phyloP scores from a whole-genome alignment of 2,329 filamentous ascomycete species.

The Aspergillus spinulosporus region DNA sequence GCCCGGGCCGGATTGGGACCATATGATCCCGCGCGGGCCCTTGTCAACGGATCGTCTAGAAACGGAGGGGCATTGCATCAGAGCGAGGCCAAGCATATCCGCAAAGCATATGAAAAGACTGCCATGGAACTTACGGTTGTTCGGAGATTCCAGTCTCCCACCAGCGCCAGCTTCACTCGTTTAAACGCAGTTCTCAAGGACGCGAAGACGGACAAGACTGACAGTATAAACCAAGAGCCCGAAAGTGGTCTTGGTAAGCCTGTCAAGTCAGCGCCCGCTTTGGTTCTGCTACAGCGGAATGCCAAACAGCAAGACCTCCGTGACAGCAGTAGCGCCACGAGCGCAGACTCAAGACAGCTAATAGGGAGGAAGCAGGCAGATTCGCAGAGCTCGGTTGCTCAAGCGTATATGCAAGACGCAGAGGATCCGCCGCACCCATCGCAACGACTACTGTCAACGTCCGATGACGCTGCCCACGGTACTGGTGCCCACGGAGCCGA shows the following conservation, averaged over 20 bases:
- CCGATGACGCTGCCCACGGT: conserved; percentile 32
- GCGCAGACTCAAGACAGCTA: conserved; percentile 27
- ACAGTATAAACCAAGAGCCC: conserved; percentile 15
- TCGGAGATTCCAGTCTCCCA: conserved; percentile 47
- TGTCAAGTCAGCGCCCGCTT: conserved; percentile 38
- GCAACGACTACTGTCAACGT: conserved; percentile 37
- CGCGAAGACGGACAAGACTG: conserved; percentile 16
- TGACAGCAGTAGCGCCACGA: conserved; percentile 24
- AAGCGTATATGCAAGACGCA: conserved; percentile 34
- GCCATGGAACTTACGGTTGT: conserved; percentile 47
- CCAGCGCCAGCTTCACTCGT: conserved; percentile 45
- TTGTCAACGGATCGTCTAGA: conserved; percentile 33
- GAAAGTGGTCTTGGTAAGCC: conserved; percentile 32
- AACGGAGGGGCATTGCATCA: conserved; percentile 28
- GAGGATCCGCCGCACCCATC: conserved; percentile 37
- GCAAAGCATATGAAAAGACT: conserved; percentile 48
- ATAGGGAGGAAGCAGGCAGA: conserved; percentile 25
- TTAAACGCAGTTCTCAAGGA: conserved; percentile 32
- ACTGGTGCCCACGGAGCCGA: conserved; percentile 19
- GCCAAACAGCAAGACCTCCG: conserved; percentile 20
- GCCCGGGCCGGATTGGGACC: conserved; percentile 30
- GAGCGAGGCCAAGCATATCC: conserved; percentile 39
- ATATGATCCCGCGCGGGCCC: conserved; percentile 32
- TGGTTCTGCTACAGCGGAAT: conserved; percentile 31
- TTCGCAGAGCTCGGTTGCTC: conserved; percentile 28